A percentile compares a stretch with the other conserved stretches of the same genome.
These are phyloP conservation scores for Saccharomycopsis fibuligera DNA, from an alignment of 805 yeast genomes.

Conservation along the genomic window DNA sequence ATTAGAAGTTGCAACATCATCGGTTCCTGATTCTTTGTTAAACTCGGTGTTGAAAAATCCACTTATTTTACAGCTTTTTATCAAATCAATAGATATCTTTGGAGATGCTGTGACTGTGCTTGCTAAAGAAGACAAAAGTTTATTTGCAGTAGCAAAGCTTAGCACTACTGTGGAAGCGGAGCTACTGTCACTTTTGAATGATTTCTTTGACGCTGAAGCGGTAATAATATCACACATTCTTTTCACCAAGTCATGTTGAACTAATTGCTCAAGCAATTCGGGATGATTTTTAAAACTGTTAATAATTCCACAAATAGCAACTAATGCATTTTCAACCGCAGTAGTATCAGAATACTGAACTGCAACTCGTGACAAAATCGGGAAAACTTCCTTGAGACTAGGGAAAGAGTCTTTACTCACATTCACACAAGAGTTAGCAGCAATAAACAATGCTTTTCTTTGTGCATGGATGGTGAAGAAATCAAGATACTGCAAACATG, in stretches of 20 bases:
- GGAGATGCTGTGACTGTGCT: conserved; percentile 38
- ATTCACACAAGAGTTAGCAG: conserved; percentile 59
- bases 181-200: conserved; percentile 15
- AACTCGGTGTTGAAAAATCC: conserved; percentile 43
- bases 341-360: conserved; percentile 48
- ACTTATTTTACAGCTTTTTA: conserved; percentile 45
- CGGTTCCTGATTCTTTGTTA: conserved; percentile 39
- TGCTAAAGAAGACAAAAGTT: conserved; percentile 33
- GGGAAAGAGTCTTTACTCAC: conserved; percentile 40
- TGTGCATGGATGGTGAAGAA: conserved; percentile 88
- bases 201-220: conserved; percentile 23
- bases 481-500: conserved; percentile 70
- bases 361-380: conserved; percentile 48
- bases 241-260: conserved; percentile 22
- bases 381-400: conserved; percentile 50
- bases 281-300: conserved; percentile 42
- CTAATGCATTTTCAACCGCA: conserved; percentile 60
- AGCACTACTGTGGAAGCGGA: conserved; percentile 18
- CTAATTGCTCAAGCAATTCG: conserved; percentile 38
- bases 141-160: conserved; percentile 18
- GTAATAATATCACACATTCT: conserved; percentile 15
- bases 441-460: conserved; percentile 66
- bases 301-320: conserved; percentile 53
- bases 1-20: conserved; percentile 4
- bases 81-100: conserved; percentile 36